Evolutionary conservation across 2,329 filamentous ascomycete species (phyloP).

Genomic region (Hysterium pulicare): DNA sequence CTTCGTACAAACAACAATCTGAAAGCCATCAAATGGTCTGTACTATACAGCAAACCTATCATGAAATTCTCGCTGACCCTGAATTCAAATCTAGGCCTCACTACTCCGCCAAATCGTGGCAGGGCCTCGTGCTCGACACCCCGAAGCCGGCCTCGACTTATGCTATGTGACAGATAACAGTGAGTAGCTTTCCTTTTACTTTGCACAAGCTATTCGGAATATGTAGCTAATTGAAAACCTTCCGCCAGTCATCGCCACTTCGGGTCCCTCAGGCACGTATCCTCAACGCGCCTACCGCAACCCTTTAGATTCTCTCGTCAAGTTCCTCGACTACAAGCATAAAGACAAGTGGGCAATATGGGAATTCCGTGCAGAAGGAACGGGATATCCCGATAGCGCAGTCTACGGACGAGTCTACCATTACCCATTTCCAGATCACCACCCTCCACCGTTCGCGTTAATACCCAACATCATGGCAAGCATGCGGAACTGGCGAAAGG

Average conservation of each 20-base stretch:
- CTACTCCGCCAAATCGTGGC: constrained; percentile 89
- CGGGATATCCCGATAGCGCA: constrained; percentile 86
- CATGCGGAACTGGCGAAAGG: constrained; percentile 81
- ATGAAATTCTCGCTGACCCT: too few relatives aligned
- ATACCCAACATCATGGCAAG: constrained; percentile 86
- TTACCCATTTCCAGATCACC: constrained; percentile 96
- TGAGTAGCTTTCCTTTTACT: constrained; percentile 50
- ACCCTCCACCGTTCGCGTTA: constrained; percentile 87
- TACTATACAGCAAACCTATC: too few relatives aligned
- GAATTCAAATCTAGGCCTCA: background rate
- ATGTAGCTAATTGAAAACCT: constrained; percentile 30
- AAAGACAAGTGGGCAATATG: constrained; percentile 82
- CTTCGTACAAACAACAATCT: too few relatives aligned
- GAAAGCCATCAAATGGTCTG: too few relatives aligned
- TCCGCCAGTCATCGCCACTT: constrained; percentile 62
- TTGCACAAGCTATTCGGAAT: background rate
- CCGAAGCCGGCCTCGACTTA: constrained; percentile 84
- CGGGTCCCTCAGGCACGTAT: constrained; percentile 84
- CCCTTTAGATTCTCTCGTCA: constrained; percentile 79
- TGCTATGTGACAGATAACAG: constrained; percentile 91
- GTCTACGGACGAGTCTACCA: constrained; percentile 84
- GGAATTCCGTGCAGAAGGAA: constrained; percentile 96
- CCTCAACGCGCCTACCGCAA: constrained; percentile 92
- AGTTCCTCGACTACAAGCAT: constrained; percentile 84
- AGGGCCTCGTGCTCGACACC: constrained; percentile 76